phyloP scores from a whole-genome alignment of 2,329 filamentous ascomycete genomes.

The Sclerotinia subarctica region DNA sequence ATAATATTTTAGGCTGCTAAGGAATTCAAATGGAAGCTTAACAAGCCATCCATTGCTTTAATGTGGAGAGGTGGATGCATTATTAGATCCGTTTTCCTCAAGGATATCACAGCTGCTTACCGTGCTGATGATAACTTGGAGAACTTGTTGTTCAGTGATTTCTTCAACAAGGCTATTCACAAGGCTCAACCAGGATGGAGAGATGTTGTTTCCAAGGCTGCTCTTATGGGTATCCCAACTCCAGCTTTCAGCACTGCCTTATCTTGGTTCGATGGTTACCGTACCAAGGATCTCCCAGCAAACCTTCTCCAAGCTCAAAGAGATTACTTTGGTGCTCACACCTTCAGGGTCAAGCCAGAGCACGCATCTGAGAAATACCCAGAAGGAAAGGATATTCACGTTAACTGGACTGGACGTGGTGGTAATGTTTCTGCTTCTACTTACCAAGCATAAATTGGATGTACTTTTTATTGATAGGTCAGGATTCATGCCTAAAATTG shows the following conservation, averaged over 20 bases:
- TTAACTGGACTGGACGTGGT: conserved; percentile 99
- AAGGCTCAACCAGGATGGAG: conserved; percentile 90
- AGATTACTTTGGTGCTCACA: conserved; percentile 98
- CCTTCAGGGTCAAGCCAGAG: conserved; percentile 85
- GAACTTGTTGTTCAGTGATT: conserved; percentile 98
- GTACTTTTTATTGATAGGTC: conserved; percentile 1
- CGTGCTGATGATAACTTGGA: conserved; percentile 89
- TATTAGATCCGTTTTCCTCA: conserved; percentile 99
- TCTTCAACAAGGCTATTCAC: conserved; percentile 99
- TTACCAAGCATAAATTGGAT: conserved; percentile 75
- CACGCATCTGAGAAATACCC: conserved; percentile 74
- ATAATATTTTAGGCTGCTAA: conserved; percentile 68
- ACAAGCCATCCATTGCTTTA: conserved; percentile 99
- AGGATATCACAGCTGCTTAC: conserved; percentile 98
- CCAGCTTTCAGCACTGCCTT: conserved; percentile 96
- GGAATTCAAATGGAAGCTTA: conserved; percentile 97
- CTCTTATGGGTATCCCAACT: conserved; percentile 90
- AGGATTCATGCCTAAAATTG: conserved; percentile 7
- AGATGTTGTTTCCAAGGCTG: conserved; percentile 86
- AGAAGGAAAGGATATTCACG: conserved; percentile 85
- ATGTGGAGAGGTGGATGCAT: conserved; percentile 99
- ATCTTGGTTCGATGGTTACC: conserved; percentile 98
- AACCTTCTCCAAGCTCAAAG: conserved; percentile 98
- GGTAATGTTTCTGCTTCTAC: conserved; percentile 96
- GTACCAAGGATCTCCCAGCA: conserved; percentile 93